Conservation (phyloP, 148 eudicot genomes). For the Beta vulgaris region DNA sequence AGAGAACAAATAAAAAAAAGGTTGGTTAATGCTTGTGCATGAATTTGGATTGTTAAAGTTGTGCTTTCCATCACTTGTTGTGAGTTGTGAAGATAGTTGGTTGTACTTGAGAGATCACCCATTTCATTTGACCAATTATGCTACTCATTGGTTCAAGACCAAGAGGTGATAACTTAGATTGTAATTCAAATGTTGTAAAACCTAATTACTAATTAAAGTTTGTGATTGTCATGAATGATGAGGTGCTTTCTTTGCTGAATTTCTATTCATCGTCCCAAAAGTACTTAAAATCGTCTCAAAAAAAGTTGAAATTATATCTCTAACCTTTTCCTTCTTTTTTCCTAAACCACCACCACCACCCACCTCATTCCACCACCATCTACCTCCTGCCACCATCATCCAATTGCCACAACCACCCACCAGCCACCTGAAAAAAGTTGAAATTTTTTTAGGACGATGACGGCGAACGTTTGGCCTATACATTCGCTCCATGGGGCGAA, state of each 20-base stretch:
- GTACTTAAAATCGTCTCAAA: no score
- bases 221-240: conserved; percentile 1
- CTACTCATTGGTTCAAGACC: conserved; percentile 15
- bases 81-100: conserved; percentile 32
- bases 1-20: conserved; percentile 6
- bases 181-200: conserved; percentile 4
- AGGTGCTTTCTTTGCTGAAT: background rate
- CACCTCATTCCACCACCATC: no score
- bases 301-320: no score
- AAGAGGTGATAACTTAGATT: conserved; percentile 23
- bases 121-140: conserved; percentile 25
- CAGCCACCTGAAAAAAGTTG: no score
- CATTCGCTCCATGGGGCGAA: no score
- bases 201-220: background rate
- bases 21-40: conserved; percentile 33
- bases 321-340: no score
- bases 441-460: no score
- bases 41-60: conserved; percentile 37
- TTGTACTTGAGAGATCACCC: conserved; percentile 24
- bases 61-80: conserved; percentile 36
- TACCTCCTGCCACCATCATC: no score
- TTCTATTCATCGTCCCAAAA: no score
- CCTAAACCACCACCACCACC: no score
- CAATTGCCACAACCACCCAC: no score
- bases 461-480: no score